Conservation (phyloP, 306 rosid genomes). For the Pueraria montana region DNA sequence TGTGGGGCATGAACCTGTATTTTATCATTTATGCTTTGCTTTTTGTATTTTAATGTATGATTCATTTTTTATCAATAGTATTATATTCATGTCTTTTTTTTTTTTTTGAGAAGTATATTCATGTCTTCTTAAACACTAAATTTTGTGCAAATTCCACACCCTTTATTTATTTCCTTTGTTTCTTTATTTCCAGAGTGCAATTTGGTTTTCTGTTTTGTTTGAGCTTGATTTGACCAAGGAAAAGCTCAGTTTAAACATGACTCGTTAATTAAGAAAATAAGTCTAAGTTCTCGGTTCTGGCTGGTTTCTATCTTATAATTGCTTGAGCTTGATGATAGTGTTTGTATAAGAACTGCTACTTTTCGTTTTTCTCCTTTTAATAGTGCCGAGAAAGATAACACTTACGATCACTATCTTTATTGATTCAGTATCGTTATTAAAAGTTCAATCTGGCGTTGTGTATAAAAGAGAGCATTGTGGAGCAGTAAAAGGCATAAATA, state of each 20-base stretch:
- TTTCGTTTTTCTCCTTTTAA: too few species aligned
- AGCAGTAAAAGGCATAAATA: too few species aligned
- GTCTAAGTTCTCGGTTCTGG: background rate
- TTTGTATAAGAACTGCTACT: background rate
- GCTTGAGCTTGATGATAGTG: background rate
- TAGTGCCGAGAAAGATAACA: too few species aligned
- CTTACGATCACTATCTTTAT: too few species aligned
- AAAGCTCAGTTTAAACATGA: background rate
- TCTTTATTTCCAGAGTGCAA: background rate
- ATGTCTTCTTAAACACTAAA: background rate
- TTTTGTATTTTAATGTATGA: constrained; percentile 2
- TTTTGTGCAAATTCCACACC: background rate
- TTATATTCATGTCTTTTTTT: background rate
- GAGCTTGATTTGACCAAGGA: background rate
- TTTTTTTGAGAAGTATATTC: too few species aligned
- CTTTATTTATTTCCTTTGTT: background rate
- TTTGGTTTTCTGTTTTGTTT: background rate
- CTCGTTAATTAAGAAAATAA: background rate
- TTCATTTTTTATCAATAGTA: background rate
- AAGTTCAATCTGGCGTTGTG: too few species aligned
- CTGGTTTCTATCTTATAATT: background rate
- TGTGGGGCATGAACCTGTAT: background rate
- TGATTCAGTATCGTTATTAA: too few species aligned
- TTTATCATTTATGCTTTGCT: background rate
- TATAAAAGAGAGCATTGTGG: too few species aligned